Conservation (phyloP, 1,139 yeast genomes). For the Zygosaccharomyces pseudobailii region DNA sequence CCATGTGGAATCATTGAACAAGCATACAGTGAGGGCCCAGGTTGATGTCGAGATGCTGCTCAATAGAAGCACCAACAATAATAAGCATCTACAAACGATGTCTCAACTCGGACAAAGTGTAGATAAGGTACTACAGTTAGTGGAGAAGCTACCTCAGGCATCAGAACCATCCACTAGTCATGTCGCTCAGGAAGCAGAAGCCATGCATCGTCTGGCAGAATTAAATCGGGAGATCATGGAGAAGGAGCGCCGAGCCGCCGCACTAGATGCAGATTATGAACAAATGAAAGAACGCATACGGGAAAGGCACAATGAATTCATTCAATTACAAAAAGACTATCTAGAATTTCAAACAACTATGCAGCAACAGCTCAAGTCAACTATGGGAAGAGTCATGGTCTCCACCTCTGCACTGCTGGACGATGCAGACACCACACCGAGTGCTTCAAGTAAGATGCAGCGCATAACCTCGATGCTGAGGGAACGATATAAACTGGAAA, state of each 20-base stretch:
- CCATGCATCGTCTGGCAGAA: conserved; percentile 1
- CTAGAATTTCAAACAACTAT: conserved; percentile 8
- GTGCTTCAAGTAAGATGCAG: conserved; percentile 9
- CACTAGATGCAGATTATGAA: conserved; percentile 3
- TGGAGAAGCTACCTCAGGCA: conserved; percentile 5
- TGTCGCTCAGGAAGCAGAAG: conserved; percentile 1
- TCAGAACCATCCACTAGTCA: conserved; percentile 1
- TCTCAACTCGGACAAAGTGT: conserved; percentile 23
- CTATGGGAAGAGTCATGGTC: conserved; percentile 11
- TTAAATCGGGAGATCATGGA: conserved; percentile 2
- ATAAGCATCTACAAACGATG: conserved; percentile 37
- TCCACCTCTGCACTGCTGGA: conserved; percentile 7
- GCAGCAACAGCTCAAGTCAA: conserved; percentile 10
- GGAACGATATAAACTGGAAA: conserved; percentile 8
- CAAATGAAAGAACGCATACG: conserved; percentile 3
- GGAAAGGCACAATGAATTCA: conserved; percentile 7
- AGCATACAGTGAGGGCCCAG: conserved; percentile 38
- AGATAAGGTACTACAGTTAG: conserved; percentile 5
- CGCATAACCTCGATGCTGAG: conserved; percentile 15
- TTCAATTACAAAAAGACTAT: conserved; percentile 8
- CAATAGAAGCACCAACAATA: conserved; percentile 41
- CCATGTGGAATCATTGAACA: conserved; percentile 32
- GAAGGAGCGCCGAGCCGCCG: conserved; percentile 9
- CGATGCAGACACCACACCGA: conserved; percentile 1
- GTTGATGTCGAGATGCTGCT: conserved; percentile 39